These are phyloP conservation scores for Ganoderma sinense DNA, from an alignment of 1,284 basidiomycete genomes.

Conservation along the genomic window DNA sequence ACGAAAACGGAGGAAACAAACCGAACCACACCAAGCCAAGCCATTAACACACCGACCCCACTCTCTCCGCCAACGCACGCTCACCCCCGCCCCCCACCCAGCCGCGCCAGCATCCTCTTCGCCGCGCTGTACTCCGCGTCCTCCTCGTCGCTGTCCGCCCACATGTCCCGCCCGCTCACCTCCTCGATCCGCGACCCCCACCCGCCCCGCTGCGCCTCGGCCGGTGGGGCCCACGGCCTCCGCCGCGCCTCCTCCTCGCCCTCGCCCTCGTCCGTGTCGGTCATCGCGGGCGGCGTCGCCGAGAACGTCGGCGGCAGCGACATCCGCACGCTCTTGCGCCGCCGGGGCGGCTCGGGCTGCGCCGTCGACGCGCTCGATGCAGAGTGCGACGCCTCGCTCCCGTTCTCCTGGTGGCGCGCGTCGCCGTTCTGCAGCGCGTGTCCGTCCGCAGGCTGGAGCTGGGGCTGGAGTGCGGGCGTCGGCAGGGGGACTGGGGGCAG, in stretches of 20 bases:
- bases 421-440: conserved; percentile 15
- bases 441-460: neutral
- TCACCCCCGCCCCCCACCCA: conserved; percentile 47
- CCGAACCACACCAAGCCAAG: too few relatives aligned
- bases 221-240: conserved; percentile 27
- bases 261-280: conserved; percentile 66
- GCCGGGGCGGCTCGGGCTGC: conserved; percentile 39
- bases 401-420: conserved; percentile 22
- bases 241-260: conserved; percentile 41
- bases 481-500: conserved; percentile 1
- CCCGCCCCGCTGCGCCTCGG: conserved; percentile 9
- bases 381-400: conserved; percentile 39
- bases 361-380: conserved; percentile 34
- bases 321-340: conserved; percentile 79
- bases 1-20: neutral
- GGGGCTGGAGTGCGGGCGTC: neutral
- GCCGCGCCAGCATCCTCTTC: conserved; percentile 52
- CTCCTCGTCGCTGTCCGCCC: conserved; percentile 79
- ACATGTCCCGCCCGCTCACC: conserved; percentile 50
- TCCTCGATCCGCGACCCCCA: conserved; percentile 40
- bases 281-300: conserved; percentile 68
- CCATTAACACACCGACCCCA: neutral
- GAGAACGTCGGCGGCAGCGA: conserved; percentile 77
- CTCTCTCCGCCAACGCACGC: neutral
- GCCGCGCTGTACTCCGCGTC: conserved; percentile 71